These are phyloP conservation scores for Penicillium sclerotigenum DNA, from an alignment of 2,329 filamentous ascomycete species.

Conservation along the genomic window DNA sequence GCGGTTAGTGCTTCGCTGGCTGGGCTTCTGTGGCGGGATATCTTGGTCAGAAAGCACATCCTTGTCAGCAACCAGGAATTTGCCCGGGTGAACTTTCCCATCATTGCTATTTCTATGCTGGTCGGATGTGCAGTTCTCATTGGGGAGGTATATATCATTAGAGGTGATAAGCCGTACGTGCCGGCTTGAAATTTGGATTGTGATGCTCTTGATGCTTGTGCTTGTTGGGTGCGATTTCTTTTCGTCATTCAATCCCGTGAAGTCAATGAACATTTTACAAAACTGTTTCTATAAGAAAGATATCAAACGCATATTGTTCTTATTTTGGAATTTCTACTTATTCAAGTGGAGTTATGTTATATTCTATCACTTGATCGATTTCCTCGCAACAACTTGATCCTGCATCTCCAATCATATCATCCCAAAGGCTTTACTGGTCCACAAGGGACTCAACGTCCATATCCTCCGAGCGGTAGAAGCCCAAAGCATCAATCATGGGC, in stretches of 20 bases:
- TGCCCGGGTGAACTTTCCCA: conserved; percentile 65
- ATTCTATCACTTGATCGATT: neutral
- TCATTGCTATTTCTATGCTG: conserved; percentile 66
- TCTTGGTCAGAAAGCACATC: conserved; percentile 66
- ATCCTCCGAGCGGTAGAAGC: conserved; percentile 48
- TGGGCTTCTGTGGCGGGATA: conserved; percentile 70
- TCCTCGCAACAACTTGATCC: neutral
- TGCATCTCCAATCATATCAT: neutral
- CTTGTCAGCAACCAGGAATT: conserved; percentile 63
- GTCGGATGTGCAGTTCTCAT: conserved; percentile 61
- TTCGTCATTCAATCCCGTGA: too few species aligned
- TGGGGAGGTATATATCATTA: conserved; percentile 60
- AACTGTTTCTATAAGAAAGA: neutral
- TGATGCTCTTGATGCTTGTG: neutral
- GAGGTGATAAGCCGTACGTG: conserved; percentile 41
- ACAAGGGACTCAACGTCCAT: conserved; percentile 41
- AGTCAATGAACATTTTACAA: conserved; percentile 1
- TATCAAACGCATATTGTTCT: neutral
- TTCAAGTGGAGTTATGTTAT: neutral
- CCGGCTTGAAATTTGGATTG: neutral
- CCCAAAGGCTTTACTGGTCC: neutral
- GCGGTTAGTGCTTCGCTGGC: conserved; percentile 70
- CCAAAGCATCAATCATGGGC: conserved; percentile 53
- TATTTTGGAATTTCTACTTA: neutral
- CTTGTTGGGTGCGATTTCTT: too few species aligned